Evolutionary conservation across 108 stramenopile genomes (phyloP).

Genomic region (Cylindrotheca closterium): DNA sequence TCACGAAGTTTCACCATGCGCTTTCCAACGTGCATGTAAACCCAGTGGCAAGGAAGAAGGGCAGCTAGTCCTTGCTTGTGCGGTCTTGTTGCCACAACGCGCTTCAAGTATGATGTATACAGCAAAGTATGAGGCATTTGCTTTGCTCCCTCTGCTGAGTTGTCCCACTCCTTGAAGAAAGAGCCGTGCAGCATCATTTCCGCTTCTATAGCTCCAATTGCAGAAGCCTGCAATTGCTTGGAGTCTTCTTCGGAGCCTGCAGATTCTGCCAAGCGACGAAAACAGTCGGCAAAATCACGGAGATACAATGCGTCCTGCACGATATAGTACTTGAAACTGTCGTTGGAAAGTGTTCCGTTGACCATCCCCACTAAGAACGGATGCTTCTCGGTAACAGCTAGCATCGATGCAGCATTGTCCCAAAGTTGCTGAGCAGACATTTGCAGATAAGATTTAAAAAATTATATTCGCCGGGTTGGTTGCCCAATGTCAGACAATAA

Average conservation of each 20-base stretch:
- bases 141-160: slow-evolving; percentile 42
- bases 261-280: slow-evolving; percentile 47
- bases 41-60: slow-evolving; percentile 72
- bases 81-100: no score
- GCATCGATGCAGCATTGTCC: slow-evolving; percentile 61
- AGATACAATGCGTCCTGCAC: slow-evolving; percentile 76
- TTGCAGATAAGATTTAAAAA: no score
- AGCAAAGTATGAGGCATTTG: slow-evolving; percentile 78
- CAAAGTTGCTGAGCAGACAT: slow-evolving; percentile 66
- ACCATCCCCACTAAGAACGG: slow-evolving; percentile 87
- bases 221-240: slow-evolving; percentile 61
- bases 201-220: slow-evolving; percentile 69
- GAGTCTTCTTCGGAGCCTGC: no score
- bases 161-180: slow-evolving; percentile 78
- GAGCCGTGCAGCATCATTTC: slow-evolving; percentile 68
- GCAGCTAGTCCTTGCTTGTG: no score
- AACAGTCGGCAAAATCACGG: slow-evolving; percentile 66
- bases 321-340: no score
- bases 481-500: slow-evolving; percentile 60
- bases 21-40: no score
- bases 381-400: slow-evolving; percentile 71
- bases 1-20: slow-evolving; percentile 75
- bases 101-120: no score
- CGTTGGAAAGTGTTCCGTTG: no score
- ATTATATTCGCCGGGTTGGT: slow-evolving; percentile 68